Conservation (phyloP, 2,329 filamentous ascomycete species). For the Ciborinia camelliae region DNA sequence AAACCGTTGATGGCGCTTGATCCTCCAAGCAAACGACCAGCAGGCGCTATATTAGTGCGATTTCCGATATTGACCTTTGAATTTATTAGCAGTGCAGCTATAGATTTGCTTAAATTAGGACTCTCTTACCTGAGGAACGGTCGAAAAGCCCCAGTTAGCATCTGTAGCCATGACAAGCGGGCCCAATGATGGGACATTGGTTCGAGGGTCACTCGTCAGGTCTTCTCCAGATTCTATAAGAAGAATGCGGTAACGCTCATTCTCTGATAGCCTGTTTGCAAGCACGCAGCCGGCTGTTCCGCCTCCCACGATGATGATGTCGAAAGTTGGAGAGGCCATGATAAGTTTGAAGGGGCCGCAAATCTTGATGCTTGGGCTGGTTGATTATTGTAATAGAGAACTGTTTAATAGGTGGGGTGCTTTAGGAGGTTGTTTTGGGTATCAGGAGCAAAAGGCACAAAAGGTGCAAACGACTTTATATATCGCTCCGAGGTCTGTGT, state of each 20-base stretch:
- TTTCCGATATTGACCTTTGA: slow-evolving; percentile 8
- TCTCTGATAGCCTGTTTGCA: slow-evolving; percentile 42
- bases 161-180: slow-evolving; percentile 5
- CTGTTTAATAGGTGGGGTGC: neutral
- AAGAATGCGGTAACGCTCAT: slow-evolving; percentile 38
- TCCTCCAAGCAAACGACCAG: slow-evolving; percentile 39
- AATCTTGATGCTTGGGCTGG: neutral
- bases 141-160: slow-evolving; percentile 20
- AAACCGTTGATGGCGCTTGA: slow-evolving; percentile 39
- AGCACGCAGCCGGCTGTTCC: slow-evolving; percentile 31
- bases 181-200: slow-evolving; percentile 34
- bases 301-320: slow-evolving; percentile 12
- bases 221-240: slow-evolving; percentile 44
- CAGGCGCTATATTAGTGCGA: slow-evolving; percentile 14
- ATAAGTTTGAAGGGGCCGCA: neutral
- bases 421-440: neutral
- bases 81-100: neutral
- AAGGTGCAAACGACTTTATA: neutral
- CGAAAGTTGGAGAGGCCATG: neutral
- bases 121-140: slow-evolving; percentile 12
- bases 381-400: neutral
- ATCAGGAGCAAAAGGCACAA: too few species aligned
- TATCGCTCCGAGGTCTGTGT: neutral
- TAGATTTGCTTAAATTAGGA: slow-evolving; percentile 1
- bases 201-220: slow-evolving; percentile 37